A percentile compares a stretch with the other conserved stretches of the same genome.
These are phyloP conservation scores for Trichocladium uniseriatum DNA, from an alignment of 495 filamentous ascomycete species.

Conservation along the genomic window DNA sequence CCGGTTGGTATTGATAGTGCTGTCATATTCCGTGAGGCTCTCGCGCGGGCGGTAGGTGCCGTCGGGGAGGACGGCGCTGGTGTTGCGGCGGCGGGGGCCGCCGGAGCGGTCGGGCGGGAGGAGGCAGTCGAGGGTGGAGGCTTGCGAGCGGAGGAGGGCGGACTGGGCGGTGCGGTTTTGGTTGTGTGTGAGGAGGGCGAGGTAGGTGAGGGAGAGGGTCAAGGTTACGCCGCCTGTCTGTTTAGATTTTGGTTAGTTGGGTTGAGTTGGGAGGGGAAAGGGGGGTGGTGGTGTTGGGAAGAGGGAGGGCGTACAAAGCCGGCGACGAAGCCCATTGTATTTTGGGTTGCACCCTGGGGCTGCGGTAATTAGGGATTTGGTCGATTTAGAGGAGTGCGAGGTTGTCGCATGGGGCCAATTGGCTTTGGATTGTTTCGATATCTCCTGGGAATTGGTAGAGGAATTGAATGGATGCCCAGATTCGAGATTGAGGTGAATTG, in stretches of 20 bases:
- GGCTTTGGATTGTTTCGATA: neutral
- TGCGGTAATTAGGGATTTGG: neutral
- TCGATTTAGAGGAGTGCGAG: neutral
- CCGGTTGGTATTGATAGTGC: neutral
- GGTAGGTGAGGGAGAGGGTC: slow-evolving; percentile 72
- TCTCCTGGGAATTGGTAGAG: neutral
- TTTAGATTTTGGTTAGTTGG: slow-evolving; percentile 12
- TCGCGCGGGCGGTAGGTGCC: slow-evolving; percentile 15
- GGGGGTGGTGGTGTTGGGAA: slow-evolving; percentile 6
- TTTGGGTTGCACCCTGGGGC: neutral
- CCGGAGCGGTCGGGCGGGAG: slow-evolving; percentile 28
- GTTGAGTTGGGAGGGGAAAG: neutral
- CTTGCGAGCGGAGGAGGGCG: slow-evolving; percentile 60
- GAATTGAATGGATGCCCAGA: no score
- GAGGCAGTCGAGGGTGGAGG: slow-evolving; percentile 49
- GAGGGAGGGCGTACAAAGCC: slow-evolving; percentile 60
- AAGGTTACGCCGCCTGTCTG: slow-evolving; percentile 79
- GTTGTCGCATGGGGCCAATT: neutral
- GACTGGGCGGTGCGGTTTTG: slow-evolving; percentile 62
- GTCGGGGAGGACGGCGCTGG: slow-evolving; percentile 3
- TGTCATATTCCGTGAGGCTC: no score
- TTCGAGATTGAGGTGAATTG: no score
- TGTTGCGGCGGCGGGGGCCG: slow-evolving; percentile 23
- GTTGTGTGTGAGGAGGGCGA: slow-evolving; percentile 65
- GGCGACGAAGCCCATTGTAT: slow-evolving; percentile 37